phyloP scores from a whole-genome alignment of 805 yeast species.

The Pichia nanzhaoensis region DNA sequence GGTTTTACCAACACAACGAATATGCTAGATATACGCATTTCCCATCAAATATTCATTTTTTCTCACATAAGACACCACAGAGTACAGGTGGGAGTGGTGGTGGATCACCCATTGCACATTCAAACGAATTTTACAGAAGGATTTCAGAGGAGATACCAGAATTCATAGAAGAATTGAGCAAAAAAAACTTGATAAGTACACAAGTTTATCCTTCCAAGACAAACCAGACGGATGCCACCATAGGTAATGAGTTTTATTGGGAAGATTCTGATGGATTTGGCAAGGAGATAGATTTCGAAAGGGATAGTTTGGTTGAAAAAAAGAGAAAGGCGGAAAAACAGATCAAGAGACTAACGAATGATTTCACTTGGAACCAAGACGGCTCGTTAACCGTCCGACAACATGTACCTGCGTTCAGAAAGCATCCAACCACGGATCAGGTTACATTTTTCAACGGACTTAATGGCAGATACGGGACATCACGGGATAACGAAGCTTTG shows the following conservation, averaged over 20 bases:
- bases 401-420: slow-evolving; percentile 1
- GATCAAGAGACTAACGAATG: neutral
- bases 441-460: slow-evolving; percentile 1
- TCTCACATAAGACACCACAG: neutral
- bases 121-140: neutral
- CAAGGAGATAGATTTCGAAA: neutral
- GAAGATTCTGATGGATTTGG: slow-evolving; percentile 4
- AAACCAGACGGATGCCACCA: neutral
- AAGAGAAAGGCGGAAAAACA: neutral
- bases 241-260: slow-evolving; percentile 4
- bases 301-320: neutral
- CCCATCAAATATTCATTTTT: slow-evolving; percentile 4
- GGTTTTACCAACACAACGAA: slow-evolving; percentile 5
- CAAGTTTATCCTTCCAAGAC: slow-evolving; percentile 5
- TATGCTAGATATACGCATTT: slow-evolving; percentile 4
- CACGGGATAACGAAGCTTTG: neutral
- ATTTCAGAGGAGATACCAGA: slow-evolving; percentile 1
- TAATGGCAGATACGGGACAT: slow-evolving; percentile 4
- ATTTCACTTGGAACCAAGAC: slow-evolving; percentile 2
- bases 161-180: neutral
- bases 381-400: slow-evolving; percentile 2
- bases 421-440: neutral
- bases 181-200: neutral
- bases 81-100: slow-evolving; percentile 1
- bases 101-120: slow-evolving; percentile 4